phyloP scores from a whole-genome alignment of 164 flowering plant genomes.

The Vitis riparia region DNA sequence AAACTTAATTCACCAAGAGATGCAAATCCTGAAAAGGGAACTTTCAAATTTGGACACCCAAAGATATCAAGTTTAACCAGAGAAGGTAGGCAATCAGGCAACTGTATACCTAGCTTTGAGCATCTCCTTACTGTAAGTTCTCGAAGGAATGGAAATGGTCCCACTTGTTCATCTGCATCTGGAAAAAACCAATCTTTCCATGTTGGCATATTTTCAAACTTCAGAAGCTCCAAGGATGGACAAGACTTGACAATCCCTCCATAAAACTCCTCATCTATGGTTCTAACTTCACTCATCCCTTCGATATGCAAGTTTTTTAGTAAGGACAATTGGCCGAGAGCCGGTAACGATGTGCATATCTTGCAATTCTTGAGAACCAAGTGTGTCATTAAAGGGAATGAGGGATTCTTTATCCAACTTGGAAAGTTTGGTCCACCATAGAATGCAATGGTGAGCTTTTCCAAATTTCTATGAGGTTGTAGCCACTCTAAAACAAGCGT shows the following conservation, averaged over 20 bases:
- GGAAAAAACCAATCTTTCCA: constrained; percentile 3
- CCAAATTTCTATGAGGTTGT: constrained; percentile 6
- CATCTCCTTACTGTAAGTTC: background rate
- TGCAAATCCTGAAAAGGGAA: too few relatives aligned
- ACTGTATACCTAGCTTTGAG: background rate
- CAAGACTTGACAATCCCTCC: background rate
- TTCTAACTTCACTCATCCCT: too few relatives aligned
- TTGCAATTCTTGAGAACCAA: background rate
- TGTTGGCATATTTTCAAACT: background rate
- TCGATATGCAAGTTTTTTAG: background rate
- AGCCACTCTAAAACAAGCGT: background rate
- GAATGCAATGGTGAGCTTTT: background rate
- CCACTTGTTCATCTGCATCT: background rate
- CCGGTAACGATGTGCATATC: background rate
- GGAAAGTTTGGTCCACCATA: constrained; percentile 9
- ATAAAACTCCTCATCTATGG: constrained; percentile 5
- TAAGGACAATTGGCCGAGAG: background rate
- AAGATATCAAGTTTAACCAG: background rate
- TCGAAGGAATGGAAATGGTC: background rate
- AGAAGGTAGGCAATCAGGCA: background rate
- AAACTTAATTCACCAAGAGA: too few relatives aligned
- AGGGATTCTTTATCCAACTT: constrained; percentile 5
- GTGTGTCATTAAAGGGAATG: background rate
- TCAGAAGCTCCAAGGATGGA: background rate
- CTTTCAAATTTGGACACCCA: too few relatives aligned